Conservation (phyloP, 2,329 filamentous ascomycete species). For the Tolypocladium paradoxum region DNA sequence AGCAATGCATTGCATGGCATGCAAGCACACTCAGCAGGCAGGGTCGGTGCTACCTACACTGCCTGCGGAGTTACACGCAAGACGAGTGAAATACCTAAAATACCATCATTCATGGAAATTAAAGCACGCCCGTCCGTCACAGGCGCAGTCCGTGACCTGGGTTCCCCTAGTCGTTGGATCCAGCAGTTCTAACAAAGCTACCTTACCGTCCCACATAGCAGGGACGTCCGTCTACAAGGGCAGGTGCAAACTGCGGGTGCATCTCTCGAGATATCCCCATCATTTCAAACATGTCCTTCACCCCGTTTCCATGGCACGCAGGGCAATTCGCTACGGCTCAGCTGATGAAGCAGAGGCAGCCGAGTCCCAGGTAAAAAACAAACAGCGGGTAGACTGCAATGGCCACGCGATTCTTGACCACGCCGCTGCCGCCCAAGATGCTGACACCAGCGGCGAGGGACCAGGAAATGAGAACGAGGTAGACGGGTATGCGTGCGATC, state of each 20-base stretch:
- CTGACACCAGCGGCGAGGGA: constrained; percentile 91
- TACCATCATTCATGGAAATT: neutral
- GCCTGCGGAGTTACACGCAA: too few species aligned
- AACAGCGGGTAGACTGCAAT: constrained; percentile 92
- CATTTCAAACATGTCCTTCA: neutral
- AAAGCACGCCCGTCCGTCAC: neutral
- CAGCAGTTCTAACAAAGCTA: neutral
- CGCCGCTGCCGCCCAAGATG: constrained; percentile 88
- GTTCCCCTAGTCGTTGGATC: neutral
- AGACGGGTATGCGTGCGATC: constrained; percentile 81
- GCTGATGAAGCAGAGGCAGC: constrained; percentile 95
- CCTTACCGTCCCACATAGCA: neutral
- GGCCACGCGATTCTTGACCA: constrained; percentile 87
- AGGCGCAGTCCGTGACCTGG: neutral
- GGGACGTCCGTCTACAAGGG: neutral
- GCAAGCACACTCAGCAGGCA: neutral
- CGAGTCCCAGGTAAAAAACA: constrained; percentile 87
- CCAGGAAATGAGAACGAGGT: constrained; percentile 81
- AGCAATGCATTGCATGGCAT: neutral
- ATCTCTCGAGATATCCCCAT: too few species aligned
- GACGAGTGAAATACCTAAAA: neutral
- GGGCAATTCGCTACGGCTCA: constrained; percentile 27
- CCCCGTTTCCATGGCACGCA: neutral
- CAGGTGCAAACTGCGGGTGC: neutral
- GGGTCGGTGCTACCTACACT: neutral